These are phyloP conservation scores for Xerocomellus dryophilus DNA, from an alignment of 768 basidiomycete genomes.

Conservation along the genomic window DNA sequence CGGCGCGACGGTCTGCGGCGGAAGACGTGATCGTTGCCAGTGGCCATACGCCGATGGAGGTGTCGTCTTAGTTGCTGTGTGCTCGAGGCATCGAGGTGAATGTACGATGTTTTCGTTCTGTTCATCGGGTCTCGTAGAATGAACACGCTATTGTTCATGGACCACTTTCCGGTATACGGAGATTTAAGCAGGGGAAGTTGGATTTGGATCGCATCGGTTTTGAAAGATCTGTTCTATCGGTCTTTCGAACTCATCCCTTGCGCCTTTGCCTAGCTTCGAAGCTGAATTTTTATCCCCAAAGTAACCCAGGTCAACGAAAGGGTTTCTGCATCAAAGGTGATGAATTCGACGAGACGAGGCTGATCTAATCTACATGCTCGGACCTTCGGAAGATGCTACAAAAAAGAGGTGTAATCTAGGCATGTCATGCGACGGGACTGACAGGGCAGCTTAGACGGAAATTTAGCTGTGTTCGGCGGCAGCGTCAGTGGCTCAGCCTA, in stretches of 20 bases:
- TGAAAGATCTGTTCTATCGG: neutral
- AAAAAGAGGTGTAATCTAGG: too few relatives aligned
- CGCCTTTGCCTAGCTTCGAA: neutral
- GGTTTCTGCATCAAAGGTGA: too few relatives aligned
- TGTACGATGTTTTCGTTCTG: neutral
- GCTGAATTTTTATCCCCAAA: too few relatives aligned
- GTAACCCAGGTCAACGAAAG: neutral
- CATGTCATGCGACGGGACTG: too few relatives aligned
- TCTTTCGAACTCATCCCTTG: neutral
- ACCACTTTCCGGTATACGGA: neutral
- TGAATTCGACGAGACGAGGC: neutral
- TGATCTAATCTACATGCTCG: neutral
- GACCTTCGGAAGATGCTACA: too few relatives aligned
- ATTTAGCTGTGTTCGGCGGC: too few relatives aligned
- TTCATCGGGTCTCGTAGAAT: neutral
- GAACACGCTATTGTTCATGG: neutral
- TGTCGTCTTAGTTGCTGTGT: constrained; percentile 12
- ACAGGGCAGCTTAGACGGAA: too few relatives aligned
- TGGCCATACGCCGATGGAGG: constrained; percentile 32
- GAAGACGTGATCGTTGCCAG: constrained; percentile 31
- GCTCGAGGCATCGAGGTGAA: neutral
- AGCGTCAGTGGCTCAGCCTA: too few relatives aligned
- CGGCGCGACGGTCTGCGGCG: constrained; percentile 30
- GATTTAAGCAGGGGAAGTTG: neutral
- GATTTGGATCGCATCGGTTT: neutral